phyloP scores from a whole-genome alignment of 2,329 filamentous ascomycete genomes.

The Aspergillus brasiliensis region DNA sequence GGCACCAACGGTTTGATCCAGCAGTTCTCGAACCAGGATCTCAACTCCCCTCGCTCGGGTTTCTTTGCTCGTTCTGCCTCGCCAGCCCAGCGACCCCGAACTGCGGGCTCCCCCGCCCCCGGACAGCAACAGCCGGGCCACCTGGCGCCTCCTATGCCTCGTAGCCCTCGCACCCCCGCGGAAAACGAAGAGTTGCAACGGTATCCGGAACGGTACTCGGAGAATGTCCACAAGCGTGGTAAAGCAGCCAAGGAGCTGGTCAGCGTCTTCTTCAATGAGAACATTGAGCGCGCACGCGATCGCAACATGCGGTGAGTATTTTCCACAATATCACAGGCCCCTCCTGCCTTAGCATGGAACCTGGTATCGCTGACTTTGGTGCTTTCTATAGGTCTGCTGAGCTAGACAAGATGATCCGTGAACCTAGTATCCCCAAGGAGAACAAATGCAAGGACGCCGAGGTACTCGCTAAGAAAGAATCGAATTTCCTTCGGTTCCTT shows the following conservation, averaged over 20 bases:
- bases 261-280: conserved; percentile 93
- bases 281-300: conserved; percentile 91
- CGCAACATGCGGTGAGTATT: conserved; percentile 80
- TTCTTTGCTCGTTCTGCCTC: conserved; percentile 71
- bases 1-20: conserved; percentile 89
- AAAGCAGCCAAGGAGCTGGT: conserved; percentile 67
- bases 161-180: conserved; percentile 55
- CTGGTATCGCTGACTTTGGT: neutral
- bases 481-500: conserved; percentile 89
- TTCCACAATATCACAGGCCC: no score
- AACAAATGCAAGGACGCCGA: conserved; percentile 84
- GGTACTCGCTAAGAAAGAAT: conserved; percentile 82
- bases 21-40: conserved; percentile 95
- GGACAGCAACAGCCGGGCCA: conserved; percentile 67
- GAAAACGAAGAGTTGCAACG: conserved; percentile 73
- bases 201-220: conserved; percentile 82
- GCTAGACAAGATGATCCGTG: conserved; percentile 80
- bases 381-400: conserved; percentile 73
- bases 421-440: conserved; percentile 71
- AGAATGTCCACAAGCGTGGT: conserved; percentile 75
- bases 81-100: conserved; percentile 76
- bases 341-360: no score
- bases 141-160: conserved; percentile 67
- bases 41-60: conserved; percentile 71
- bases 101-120: conserved; percentile 64